These are phyloP conservation scores for Mycena rosella DNA, from an alignment of 768 basidiomycete genomes.

Conservation along the genomic window DNA sequence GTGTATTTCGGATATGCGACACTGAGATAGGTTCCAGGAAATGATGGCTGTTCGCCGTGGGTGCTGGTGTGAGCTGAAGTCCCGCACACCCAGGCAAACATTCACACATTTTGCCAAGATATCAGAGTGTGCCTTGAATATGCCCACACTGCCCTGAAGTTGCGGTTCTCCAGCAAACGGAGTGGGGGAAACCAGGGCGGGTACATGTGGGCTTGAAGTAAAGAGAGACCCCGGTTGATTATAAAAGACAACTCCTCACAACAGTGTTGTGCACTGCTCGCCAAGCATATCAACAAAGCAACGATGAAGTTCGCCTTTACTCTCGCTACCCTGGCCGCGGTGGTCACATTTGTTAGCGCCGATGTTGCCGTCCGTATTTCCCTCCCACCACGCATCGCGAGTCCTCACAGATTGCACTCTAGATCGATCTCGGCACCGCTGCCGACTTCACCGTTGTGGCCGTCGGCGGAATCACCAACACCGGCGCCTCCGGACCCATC, in stretches of 20 bases:
- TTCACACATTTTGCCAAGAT: slow-evolving; percentile 20
- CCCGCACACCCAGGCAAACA: slow-evolving; percentile 10
- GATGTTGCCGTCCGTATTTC: slow-evolving; percentile 22
- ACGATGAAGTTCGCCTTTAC: slow-evolving; percentile 21
- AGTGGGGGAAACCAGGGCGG: slow-evolving; percentile 20
- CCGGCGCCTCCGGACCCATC: slow-evolving; percentile 17
- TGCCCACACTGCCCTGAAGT: slow-evolving; percentile 18
- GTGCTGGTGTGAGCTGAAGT: slow-evolving; percentile 14
- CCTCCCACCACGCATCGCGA: slow-evolving; percentile 15
- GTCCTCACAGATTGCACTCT: slow-evolving; percentile 20
- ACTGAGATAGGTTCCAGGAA: slow-evolving; percentile 10
- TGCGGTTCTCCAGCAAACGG: slow-evolving; percentile 14
- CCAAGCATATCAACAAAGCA: slow-evolving; percentile 18
- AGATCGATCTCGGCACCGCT: slow-evolving; percentile 20
- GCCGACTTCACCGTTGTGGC: slow-evolving; percentile 14
- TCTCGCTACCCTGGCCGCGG: slow-evolving; percentile 20
- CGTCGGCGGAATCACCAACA: slow-evolving; percentile 21
- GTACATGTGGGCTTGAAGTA: slow-evolving; percentile 16
- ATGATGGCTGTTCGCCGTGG: slow-evolving; percentile 12
- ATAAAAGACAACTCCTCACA: slow-evolving; percentile 22
- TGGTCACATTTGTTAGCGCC: slow-evolving; percentile 22
- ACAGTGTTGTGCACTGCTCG: slow-evolving; percentile 13
- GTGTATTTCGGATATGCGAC: slow-evolving; percentile 13
- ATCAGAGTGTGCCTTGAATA: slow-evolving; percentile 20
- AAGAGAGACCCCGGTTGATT: slow-evolving; percentile 12